phyloP scores from a whole-genome alignment of 306 rosid species.

The Quercus cerris region DNA sequence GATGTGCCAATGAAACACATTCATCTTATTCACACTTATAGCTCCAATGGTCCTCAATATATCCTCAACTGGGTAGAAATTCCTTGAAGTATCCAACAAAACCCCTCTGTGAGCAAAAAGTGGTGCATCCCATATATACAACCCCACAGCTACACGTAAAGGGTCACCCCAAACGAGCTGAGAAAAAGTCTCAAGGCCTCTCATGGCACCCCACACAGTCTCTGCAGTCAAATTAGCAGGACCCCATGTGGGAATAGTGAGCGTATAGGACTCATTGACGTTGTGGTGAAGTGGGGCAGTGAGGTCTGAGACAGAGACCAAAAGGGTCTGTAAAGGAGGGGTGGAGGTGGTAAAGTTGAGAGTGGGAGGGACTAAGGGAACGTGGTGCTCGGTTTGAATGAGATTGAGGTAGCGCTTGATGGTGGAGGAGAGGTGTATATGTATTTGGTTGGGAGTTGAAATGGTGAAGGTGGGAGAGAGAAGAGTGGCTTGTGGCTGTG shows the following conservation, averaged over 20 bases:
- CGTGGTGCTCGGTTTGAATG: slow-evolving; percentile 59
- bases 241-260: slow-evolving; percentile 30
- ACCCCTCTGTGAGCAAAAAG: slow-evolving; percentile 56
- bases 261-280: slow-evolving; percentile 70
- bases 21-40: slow-evolving; percentile 77
- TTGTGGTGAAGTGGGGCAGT: slow-evolving; percentile 47
- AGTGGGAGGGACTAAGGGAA: slow-evolving; percentile 37
- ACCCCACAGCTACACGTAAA: slow-evolving; percentile 36
- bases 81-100: slow-evolving; percentile 76
- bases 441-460: slow-evolving; percentile 31
- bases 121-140: slow-evolving; percentile 55
- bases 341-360: slow-evolving; percentile 26
- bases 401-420: slow-evolving; percentile 47
- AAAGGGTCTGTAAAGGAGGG: slow-evolving; percentile 43
- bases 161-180: slow-evolving; percentile 76
- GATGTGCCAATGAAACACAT: slow-evolving; percentile 87
- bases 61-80: slow-evolving; percentile 53
- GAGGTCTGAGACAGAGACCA: slow-evolving; percentile 31
- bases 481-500: slow-evolving; percentile 41
- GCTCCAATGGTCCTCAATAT: slow-evolving; percentile 61
- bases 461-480: slow-evolving; percentile 67
- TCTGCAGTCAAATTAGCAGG: slow-evolving; percentile 33
- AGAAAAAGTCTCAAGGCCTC: slow-evolving; percentile 79
- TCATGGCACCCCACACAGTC: slow-evolving; percentile 78
- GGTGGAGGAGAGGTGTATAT: slow-evolving; percentile 50